Percentiles rank a stretch among this genome's conserved stretches.
phyloP scores from a whole-genome alignment of 179 eudicot species.

The Carnegiea gigantea region DNA sequence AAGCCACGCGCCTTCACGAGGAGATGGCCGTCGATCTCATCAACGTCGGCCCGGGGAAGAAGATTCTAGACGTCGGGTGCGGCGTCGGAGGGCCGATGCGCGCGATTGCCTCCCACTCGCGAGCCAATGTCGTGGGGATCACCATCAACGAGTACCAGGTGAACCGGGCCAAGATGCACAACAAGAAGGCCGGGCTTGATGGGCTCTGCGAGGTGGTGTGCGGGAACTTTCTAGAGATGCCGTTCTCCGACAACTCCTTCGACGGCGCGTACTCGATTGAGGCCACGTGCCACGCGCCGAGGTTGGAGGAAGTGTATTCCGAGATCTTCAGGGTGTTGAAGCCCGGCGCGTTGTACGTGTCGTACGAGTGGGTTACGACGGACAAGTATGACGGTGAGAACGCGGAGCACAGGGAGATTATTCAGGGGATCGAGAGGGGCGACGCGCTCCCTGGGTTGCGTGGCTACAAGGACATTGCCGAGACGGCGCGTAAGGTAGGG shows the following conservation, averaged over 20 bases:
- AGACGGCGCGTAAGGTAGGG: conserved; percentile 68
- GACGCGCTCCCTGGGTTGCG: conserved; percentile 85
- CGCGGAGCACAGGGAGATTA: conserved; percentile 59
- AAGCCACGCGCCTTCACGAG: conserved; percentile 75
- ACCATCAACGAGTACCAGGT: conserved; percentile 93
- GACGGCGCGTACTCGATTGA: conserved; percentile 88
- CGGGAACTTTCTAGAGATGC: conserved; percentile 83
- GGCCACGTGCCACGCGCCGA: conserved; percentile 88
- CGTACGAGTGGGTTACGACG: conserved; percentile 85
- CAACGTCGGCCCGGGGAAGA: conserved; percentile 44
- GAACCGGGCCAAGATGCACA: conserved; percentile 59
- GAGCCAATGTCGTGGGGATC: conserved; percentile 64
- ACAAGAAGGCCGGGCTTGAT: conserved; percentile 77
- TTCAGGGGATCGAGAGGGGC: conserved; percentile 81
- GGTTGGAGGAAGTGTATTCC: conserved; percentile 63
- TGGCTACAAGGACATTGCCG: conserved; percentile 48
- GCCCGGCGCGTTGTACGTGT: conserved; percentile 67
- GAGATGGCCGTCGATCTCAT: conserved; percentile 86
- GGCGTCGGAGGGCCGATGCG: conserved; percentile 97
- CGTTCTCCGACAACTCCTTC: conserved; percentile 51
- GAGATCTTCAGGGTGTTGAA: conserved; percentile 72
- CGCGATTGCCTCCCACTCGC: conserved; percentile 78
- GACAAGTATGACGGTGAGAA: conserved; percentile 41
- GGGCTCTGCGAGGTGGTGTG: conserved; percentile 64
- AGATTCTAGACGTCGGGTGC: conserved; percentile 78